Percentiles rank a stretch among this genome's conserved stretches.
These are phyloP conservation scores for Melastoma malabathricum DNA, from an alignment of 345 rosid genomes.

Conservation along the genomic window DNA sequence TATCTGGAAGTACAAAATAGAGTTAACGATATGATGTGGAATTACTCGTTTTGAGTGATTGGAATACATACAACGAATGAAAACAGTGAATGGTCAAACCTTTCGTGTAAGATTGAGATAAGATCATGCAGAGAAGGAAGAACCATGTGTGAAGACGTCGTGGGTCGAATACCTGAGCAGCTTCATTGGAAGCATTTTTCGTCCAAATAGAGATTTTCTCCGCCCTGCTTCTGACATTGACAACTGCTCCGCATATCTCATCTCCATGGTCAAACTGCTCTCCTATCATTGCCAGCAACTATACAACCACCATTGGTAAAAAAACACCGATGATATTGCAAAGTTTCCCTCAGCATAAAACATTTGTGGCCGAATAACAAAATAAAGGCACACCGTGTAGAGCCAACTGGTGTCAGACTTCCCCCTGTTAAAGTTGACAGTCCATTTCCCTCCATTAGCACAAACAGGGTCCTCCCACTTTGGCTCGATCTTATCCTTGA, in stretches of 20 bases:
- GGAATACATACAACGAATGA: no score
- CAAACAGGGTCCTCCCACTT: constrained; percentile 2
- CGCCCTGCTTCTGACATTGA: constrained; percentile 47
- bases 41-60: no score
- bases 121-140: no score
- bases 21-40: background rate
- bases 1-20: constrained; percentile 19
- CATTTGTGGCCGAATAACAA: background rate
- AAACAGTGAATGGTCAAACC: no score
- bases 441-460: constrained; percentile 88
- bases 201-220: constrained; percentile 78
- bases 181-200: constrained; percentile 75
- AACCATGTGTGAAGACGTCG: background rate
- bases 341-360: no score
- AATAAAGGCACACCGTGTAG: constrained; percentile 29
- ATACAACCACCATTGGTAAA: background rate
- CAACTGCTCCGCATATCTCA: constrained; percentile 93
- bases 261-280: constrained; percentile 89
- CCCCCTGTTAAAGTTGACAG: constrained; percentile 27
- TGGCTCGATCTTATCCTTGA: background rate
- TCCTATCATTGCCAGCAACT: constrained; percentile 86
- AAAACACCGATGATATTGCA: constrained; percentile 9
- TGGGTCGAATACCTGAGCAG: constrained; percentile 53
- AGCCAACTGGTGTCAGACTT: constrained; percentile 75
- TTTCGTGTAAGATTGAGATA: no score